Conservation (phyloP, 352 stramenopile genomes). For the Pythium oligandrum region DNA sequence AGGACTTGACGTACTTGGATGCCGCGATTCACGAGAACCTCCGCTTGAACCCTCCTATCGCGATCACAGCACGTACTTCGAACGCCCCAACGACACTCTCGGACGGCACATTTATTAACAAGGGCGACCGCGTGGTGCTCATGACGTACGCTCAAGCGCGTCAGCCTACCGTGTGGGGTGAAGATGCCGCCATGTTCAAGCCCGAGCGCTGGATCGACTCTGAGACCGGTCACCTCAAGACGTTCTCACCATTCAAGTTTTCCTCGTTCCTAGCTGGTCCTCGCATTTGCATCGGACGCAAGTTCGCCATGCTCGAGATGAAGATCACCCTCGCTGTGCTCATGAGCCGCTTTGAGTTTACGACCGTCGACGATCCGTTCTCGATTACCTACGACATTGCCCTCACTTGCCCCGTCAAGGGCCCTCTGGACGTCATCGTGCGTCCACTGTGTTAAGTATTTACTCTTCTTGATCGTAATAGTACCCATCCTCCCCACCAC, state of each 20-base stretch:
- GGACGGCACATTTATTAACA: slow-evolving; percentile 39
- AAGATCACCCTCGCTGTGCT: slow-evolving; percentile 49
- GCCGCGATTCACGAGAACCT: slow-evolving; percentile 62
- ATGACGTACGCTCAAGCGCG: slow-evolving; percentile 26
- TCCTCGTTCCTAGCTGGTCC: slow-evolving; percentile 39
- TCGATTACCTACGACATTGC: slow-evolving; percentile 45
- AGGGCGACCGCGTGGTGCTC: slow-evolving; percentile 26
- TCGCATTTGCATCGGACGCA: slow-evolving; percentile 53
- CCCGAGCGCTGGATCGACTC: slow-evolving; percentile 30
- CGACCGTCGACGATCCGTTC: slow-evolving; percentile 36
- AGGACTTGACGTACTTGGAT: slow-evolving; percentile 53
- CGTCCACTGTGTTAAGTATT: neutral
- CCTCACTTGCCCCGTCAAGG: slow-evolving; percentile 36
- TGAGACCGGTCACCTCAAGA: slow-evolving; percentile 9
- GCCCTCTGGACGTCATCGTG: slow-evolving; percentile 16
- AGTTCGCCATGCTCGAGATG: slow-evolving; percentile 55
- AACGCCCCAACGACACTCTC: slow-evolving; percentile 29
- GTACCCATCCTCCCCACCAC: too few relatives aligned
- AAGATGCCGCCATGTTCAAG: slow-evolving; percentile 29
- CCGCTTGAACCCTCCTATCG: slow-evolving; percentile 56
- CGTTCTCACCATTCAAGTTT: slow-evolving; percentile 28
- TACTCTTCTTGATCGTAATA: too few relatives aligned
- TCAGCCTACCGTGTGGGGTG: slow-evolving; percentile 24
- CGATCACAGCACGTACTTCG: slow-evolving; percentile 45
- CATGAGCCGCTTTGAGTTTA: slow-evolving; percentile 43